These are phyloP conservation scores for Sporothrix sp. DNA, from an alignment of 2,329 filamentous ascomycete genomes.

Conservation along the genomic window DNA sequence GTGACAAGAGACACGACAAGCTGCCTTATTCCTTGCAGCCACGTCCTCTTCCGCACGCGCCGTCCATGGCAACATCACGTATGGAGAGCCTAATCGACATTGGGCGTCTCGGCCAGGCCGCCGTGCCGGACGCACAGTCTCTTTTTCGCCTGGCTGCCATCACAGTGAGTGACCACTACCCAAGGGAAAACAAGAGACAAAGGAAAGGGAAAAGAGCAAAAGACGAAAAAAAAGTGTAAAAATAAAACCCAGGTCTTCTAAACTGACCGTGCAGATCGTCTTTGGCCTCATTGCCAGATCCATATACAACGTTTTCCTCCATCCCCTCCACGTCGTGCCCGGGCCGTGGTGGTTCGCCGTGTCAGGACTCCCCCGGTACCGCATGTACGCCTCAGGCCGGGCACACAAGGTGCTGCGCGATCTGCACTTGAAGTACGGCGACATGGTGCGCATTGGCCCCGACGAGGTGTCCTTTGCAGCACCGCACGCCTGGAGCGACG, in stretches of 20 bases:
- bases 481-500: constrained; percentile 27
- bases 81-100: background rate
- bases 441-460: constrained; percentile 34
- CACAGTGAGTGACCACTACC: background rate
- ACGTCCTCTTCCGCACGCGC: background rate
- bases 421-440: constrained; percentile 30
- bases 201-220: too few species aligned
- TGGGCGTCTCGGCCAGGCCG: background rate
- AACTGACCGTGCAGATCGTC: background rate
- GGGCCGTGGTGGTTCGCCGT: constrained; percentile 24
- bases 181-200: too few species aligned
- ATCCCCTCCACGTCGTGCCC: constrained; percentile 26
- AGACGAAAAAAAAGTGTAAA: too few species aligned
- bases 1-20: too few species aligned
- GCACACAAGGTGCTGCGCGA: constrained; percentile 11
- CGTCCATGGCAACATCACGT: background rate
- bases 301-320: constrained; percentile 17
- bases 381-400: background rate
- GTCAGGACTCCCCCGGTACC: constrained; percentile 13
- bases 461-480: constrained; percentile 33
- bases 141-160: background rate
- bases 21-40: background rate
- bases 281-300: background rate
- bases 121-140: background rate
- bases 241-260: too few species aligned